Evolutionary conservation across 1,284 basidiomycete genomes (phyloP).

Genomic region (Papiliotrema nemorosa): DNA sequence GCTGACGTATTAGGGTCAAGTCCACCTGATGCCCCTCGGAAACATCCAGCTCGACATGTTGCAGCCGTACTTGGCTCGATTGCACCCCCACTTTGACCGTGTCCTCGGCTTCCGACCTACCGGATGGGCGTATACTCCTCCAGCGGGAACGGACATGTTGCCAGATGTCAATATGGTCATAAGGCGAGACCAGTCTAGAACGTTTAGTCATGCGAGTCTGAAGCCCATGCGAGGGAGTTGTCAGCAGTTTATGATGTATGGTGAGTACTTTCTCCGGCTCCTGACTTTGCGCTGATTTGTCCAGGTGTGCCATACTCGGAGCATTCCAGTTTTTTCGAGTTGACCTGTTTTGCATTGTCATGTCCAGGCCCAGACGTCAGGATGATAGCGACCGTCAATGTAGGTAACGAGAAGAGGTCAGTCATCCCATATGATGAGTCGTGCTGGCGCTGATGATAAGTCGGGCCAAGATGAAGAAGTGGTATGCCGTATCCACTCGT

Average conservation of each 20-base stretch:
- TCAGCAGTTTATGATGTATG: slow-evolving; percentile 66
- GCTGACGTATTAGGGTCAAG: slow-evolving; percentile 55
- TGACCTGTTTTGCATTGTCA: slow-evolving; percentile 88
- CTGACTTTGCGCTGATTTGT: slow-evolving; percentile 6
- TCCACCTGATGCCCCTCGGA: slow-evolving; percentile 81
- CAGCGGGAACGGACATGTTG: slow-evolving; percentile 61
- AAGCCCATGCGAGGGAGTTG: slow-evolving; percentile 70
- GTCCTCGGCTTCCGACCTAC: slow-evolving; percentile 86
- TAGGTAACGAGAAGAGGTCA: slow-evolving; percentile 66
- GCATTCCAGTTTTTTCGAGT: slow-evolving; percentile 89
- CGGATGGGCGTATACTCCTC: slow-evolving; percentile 83
- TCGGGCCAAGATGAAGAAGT: slow-evolving; percentile 75
- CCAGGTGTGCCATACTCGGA: slow-evolving; percentile 86
- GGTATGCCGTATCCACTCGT: slow-evolving; percentile 20
- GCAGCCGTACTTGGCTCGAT: slow-evolving; percentile 70
- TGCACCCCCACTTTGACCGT: slow-evolving; percentile 68
- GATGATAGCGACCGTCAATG: slow-evolving; percentile 95
- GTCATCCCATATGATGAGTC: not conserved
- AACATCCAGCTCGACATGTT: slow-evolving; percentile 75
- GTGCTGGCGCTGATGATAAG: slow-evolving; percentile 32
- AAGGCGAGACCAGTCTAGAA: slow-evolving; percentile 60
- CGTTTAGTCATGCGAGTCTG: slow-evolving; percentile 66
- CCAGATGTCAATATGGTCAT: slow-evolving; percentile 67
- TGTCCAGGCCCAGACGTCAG: slow-evolving; percentile 62
- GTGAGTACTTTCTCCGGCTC: slow-evolving; percentile 41